Conservation (phyloP, 805 yeast species). For the Ogataea zsoltii region DNA sequence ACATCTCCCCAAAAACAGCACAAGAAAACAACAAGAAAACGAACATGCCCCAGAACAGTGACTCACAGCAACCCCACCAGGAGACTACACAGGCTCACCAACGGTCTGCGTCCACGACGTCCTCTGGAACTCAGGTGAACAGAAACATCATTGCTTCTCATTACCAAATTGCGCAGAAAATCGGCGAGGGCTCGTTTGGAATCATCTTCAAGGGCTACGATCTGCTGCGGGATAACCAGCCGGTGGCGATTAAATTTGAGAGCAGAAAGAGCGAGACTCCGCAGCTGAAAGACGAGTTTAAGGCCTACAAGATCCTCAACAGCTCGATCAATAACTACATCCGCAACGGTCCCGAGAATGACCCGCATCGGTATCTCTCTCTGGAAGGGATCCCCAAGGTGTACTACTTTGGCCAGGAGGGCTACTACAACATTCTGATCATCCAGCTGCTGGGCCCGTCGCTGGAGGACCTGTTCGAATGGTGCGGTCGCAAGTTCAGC, state of each 20-base stretch:
- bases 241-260: slow-evolving; percentile 81
- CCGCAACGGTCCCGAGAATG: slow-evolving; percentile 28
- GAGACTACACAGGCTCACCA: slow-evolving; percentile 12
- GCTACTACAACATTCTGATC: slow-evolving; percentile 73
- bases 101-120: slow-evolving; percentile 21
- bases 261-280: slow-evolving; percentile 83
- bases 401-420: slow-evolving; percentile 84
- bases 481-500: slow-evolving; percentile 80
- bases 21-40: background rate
- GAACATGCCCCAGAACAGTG: background rate
- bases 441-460: slow-evolving; percentile 84
- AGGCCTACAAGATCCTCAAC: slow-evolving; percentile 71
- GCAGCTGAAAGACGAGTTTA: slow-evolving; percentile 76
- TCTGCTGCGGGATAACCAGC: slow-evolving; percentile 54
- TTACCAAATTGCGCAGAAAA: slow-evolving; percentile 78
- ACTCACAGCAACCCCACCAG: slow-evolving; percentile 4
- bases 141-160: slow-evolving; percentile 53
- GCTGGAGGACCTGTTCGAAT: slow-evolving; percentile 78
- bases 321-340: slow-evolving; percentile 44
- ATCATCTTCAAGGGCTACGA: slow-evolving; percentile 82
- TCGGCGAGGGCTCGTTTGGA: slow-evolving; percentile 88
- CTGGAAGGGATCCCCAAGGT: slow-evolving; percentile 76
- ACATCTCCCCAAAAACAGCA: background rate
- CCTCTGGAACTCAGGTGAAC: slow-evolving; percentile 21
- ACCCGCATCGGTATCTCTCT: slow-evolving; percentile 27